A percentile compares a stretch with the other conserved stretches of the same genome.
Conservation (phyloP, 164 flowering plant species). For the Pachysandra terminalis region DNA sequence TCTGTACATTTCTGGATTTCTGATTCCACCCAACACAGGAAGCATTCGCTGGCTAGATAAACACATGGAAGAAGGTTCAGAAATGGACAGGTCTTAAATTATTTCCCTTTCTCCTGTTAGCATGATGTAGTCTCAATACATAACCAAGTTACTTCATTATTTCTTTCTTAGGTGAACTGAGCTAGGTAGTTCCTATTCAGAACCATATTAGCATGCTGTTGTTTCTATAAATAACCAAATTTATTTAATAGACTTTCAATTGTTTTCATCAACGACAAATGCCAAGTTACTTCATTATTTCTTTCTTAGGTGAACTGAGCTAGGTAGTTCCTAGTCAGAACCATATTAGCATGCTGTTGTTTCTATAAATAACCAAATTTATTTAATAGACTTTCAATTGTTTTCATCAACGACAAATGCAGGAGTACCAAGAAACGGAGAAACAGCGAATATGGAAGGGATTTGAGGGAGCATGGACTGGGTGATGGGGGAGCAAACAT, state of each 20-base stretch:
- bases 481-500: slow-evolving; percentile 9
- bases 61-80: slow-evolving; percentile 21
- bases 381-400: not conserved
- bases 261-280: not conserved
- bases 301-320: not conserved
- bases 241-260: not conserved
- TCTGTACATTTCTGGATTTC: slow-evolving; percentile 52
- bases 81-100: slow-evolving; percentile 30
- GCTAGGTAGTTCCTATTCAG: not conserved
- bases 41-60: slow-evolving; percentile 45
- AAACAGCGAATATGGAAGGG: slow-evolving; percentile 11
- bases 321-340: not conserved
- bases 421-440: slow-evolving; percentile 33
- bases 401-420: slow-evolving; percentile 1
- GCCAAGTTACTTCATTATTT: not conserved
- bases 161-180: not conserved
- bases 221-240: too few relatives aligned
- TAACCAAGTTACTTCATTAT: not conserved
- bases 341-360: too few relatives aligned
- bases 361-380: not conserved
- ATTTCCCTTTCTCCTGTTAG: not conserved
- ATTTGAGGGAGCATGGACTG: slow-evolving; percentile 12
- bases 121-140: too few relatives aligned
- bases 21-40: slow-evolving; percentile 41
- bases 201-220: too few relatives aligned